Percentiles rank a stretch among this genome's conserved stretches.
These are phyloP conservation scores for Gigaspora rosea DNA, from an alignment of 192 early-diverging fungal genomes.

Conservation along the genomic window DNA sequence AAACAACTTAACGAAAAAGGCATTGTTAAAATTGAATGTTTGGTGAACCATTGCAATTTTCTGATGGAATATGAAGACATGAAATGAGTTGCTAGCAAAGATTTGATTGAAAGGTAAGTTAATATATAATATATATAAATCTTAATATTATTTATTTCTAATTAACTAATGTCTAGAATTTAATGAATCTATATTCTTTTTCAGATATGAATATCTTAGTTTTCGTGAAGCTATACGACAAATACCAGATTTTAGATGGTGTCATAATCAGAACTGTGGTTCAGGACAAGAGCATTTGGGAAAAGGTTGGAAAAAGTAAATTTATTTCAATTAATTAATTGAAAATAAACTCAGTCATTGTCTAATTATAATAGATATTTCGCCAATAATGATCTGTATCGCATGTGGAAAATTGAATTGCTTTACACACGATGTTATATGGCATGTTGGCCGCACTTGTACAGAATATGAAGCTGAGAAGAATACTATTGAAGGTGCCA, in stretches of 20 bases:
- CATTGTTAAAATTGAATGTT: neutral
- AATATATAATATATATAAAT: neutral
- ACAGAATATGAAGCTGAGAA: neutral
- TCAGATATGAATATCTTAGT: conserved; percentile 1
- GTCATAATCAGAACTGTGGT: conserved; percentile 11
- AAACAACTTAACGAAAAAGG: neutral
- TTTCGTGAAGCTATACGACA: neutral
- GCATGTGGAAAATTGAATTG: neutral
- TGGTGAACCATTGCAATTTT: neutral
- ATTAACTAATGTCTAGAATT: neutral
- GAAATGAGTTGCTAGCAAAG: neutral
- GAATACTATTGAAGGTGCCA: neutral
- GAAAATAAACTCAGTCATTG: neutral
- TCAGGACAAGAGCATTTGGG: conserved; percentile 14
- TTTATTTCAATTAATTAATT: neutral
- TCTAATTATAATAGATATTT: neutral
- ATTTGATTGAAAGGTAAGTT: conserved; percentile 10
- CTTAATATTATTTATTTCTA: neutral
- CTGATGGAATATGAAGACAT: conserved; percentile 7
- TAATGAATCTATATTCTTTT: neutral
- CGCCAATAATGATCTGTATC: conserved; percentile 21
- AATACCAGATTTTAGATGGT: conserved; percentile 29
- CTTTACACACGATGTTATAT: conserved; percentile 7
- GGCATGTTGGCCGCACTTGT: neutral
- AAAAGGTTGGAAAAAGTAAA: neutral